Base-by-base conservation (phyloP, 2,329 filamentous ascomycete species). In the Cladophialophora yegresii region DNA sequence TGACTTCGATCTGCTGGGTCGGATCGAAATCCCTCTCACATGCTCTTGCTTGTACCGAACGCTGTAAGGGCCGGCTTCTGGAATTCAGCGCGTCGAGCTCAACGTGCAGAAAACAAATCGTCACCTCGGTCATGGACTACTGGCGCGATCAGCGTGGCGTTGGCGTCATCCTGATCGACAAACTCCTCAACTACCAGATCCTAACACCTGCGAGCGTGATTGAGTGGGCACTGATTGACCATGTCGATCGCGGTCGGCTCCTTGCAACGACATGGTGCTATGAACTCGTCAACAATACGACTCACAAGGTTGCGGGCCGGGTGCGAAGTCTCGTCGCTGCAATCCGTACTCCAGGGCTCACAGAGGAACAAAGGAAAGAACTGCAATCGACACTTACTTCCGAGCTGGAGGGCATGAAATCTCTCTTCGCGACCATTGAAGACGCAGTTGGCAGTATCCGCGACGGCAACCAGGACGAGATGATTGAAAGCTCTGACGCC, bases 1-100 rank as follows among this genome's bases (percentile, higher is more conserved):
- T 96, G 73, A 99, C 93, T 0, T 88, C 91, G 22, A 93, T 99
- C 70, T 95, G 93, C 80, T 95, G 88, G 78, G 88, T 97, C 55
- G 95, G 95, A 51, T 93, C 91, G 69, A 99, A 99, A 78, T 97
- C 93, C 0, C 85, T 99, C 33, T 97, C 93, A 12, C 95, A 99
- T 76, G 92, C 97, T 3, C 85, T 99, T 16, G 96, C 93, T 8
- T 96, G 91, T 76, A 96, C 99, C 69, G 95, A 99, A 77, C 89
- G 95, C 64, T 93, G 90, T 78, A 96, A 96, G 78, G 91, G 93
- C 61, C 88, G 92, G 32, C 86, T 99, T 0, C 81, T 96, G 1
- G 87, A 90, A 63, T 88, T 93, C 43, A 92, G 91, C 0, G 83
- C 88, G 1, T 84, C 87, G 53, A 93, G 90, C 0, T 86, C 92